Conservation (phyloP, 257 asterid genomes). For the Marsdenia floribunda region DNA sequence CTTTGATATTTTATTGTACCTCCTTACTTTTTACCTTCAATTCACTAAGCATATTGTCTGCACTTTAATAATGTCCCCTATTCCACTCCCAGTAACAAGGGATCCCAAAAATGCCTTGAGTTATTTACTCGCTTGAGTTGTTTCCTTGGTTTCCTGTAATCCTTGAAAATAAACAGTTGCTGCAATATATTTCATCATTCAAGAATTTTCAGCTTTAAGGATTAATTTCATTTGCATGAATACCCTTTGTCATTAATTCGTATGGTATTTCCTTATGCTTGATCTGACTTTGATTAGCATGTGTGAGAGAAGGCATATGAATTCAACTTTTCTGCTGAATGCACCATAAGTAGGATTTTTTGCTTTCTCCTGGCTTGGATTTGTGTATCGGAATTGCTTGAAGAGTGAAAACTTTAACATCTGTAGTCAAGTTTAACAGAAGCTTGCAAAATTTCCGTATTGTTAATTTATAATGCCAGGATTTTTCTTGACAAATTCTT, state of each 20-base stretch:
- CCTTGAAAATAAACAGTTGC: background rate
- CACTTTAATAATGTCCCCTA: background rate
- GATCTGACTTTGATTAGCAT: background rate
- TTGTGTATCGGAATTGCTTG: background rate
- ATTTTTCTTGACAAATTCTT: constrained; percentile 14
- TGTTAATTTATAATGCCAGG: background rate
- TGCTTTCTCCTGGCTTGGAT: background rate
- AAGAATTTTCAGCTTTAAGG: background rate
- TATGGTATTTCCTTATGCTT: background rate
- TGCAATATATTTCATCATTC: background rate
- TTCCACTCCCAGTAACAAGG: background rate
- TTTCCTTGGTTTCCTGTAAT: background rate
- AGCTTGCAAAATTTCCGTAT: background rate
- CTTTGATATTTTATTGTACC: background rate
- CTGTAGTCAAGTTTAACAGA: background rate
- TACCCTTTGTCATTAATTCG: background rate
- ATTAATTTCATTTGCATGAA: background rate
- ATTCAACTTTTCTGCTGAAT: background rate
- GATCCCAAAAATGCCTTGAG: background rate
- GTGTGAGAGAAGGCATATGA: background rate
- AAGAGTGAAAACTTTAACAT: background rate
- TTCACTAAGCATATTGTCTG: background rate
- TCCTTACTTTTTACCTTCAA: background rate
- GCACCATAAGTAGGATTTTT: background rate
- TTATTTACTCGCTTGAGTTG: background rate